Conservation (phyloP, 2,329 filamentous ascomycete genomes). For the Blastomyces parvus region DNA sequence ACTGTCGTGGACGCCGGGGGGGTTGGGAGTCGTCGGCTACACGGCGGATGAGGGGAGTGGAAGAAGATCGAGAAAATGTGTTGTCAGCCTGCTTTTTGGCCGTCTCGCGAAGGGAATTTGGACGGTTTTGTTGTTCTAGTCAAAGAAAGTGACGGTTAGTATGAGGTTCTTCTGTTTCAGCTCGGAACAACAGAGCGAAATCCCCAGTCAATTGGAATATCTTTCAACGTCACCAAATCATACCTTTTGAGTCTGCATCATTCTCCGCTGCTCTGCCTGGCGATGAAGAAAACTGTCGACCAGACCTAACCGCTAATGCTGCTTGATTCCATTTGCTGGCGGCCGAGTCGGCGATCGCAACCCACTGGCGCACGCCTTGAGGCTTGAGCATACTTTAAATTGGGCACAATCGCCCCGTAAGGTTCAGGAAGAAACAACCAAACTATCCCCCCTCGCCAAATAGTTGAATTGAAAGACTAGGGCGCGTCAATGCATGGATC, state of each 20-base stretch:
- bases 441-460: neutral
- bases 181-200: neutral
- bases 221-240: neutral
- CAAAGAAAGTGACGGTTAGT: neutral
- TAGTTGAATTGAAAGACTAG: neutral
- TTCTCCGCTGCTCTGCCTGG: conserved; percentile 3
- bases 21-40: neutral
- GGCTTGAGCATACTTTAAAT: conserved; percentile 7
- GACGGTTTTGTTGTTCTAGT: neutral
- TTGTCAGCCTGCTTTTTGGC: neutral
- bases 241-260: conserved; percentile 1
- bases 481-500: neutral
- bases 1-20: conserved; percentile 16
- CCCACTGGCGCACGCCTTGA: neutral
- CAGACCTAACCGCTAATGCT: neutral
- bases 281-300: conserved; percentile 3
- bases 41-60: neutral
- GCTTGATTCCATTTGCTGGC: conserved; percentile 4
- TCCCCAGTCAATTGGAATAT: neutral
- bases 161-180: neutral
- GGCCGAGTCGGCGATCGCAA: neutral
- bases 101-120: neutral
- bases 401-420: neutral
- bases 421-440: neutral
- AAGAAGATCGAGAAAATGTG: neutral